A percentile compares a stretch with the other conserved stretches of the same genome.
Evolutionary conservation across 345 rosid species (phyloP).

Genomic region (Eucalyptus cladocalyx): DNA sequence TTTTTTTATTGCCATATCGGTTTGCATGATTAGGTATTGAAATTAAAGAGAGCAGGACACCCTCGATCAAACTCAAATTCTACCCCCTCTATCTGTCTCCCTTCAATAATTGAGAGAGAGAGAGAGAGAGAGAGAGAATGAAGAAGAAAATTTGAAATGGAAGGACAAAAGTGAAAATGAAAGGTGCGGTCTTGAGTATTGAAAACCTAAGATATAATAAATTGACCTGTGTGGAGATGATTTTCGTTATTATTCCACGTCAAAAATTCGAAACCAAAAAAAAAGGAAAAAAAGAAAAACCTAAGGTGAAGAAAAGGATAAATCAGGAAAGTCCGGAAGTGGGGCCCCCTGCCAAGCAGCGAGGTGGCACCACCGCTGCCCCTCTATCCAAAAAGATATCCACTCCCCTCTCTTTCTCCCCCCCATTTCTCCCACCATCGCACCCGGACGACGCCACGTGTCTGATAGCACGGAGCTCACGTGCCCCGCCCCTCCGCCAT

Average conservation of each 20-base stretch:
- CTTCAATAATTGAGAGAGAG: background rate
- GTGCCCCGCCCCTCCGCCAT: background rate
- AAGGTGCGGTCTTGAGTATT: background rate
- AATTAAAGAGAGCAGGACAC: no score
- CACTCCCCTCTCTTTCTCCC: background rate
- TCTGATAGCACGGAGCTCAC: background rate
- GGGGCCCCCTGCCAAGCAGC: background rate
- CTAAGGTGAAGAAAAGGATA: background rate
- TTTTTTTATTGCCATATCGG: background rate
- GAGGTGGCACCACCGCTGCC: background rate
- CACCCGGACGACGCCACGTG: background rate
- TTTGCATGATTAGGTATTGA: background rate
- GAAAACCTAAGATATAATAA: background rate
- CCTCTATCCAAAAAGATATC: background rate
- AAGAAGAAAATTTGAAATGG: background rate
- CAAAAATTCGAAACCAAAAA: background rate
- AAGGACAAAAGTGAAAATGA: background rate
- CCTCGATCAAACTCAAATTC: background rate
- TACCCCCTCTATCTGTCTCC: background rate
- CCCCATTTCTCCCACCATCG: fast-evolving
- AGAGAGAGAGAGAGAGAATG: no score
- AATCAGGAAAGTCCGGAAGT: background rate
- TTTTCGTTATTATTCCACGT: background rate
- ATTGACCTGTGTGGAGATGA: background rate
- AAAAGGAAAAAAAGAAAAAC: background rate